A percentile compares a stretch with the other conserved stretches of the same genome.
phyloP scores from a whole-genome alignment of 2,329 filamentous ascomycete species.

The Amauroascus niger region DNA sequence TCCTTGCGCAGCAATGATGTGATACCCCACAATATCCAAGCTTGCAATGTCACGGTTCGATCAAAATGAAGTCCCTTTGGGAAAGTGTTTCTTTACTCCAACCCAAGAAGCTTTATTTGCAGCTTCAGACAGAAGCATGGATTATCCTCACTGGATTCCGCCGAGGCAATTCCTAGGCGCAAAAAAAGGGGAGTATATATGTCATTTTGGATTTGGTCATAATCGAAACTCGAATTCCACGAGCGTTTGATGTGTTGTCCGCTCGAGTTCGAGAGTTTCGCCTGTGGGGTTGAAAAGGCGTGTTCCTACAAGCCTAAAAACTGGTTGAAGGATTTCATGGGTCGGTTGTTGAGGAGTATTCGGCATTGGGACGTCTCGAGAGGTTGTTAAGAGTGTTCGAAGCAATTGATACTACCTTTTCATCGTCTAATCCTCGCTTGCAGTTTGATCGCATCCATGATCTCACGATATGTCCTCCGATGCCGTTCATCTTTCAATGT shows the following conservation, averaged over 20 bases:
- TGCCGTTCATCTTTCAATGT: conserved; percentile 3
- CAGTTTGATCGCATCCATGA: neutral
- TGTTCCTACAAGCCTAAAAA: neutral
- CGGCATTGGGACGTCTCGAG: neutral
- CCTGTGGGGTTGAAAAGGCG: neutral
- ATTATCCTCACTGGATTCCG: too few relatives aligned
- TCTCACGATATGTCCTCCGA: conserved; percentile 8
- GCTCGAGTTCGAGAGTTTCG: neutral
- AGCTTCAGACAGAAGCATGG: too few relatives aligned
- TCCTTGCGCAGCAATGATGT: neutral
- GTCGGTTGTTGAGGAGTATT: neutral
- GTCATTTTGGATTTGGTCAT: neutral
- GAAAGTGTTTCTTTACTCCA: neutral
- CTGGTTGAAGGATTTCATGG: neutral
- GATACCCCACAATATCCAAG: neutral
- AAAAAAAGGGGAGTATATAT: too few relatives aligned
- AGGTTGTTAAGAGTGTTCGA: neutral
- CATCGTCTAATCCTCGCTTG: neutral
- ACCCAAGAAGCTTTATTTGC: too few relatives aligned
- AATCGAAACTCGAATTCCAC: neutral
- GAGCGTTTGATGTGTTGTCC: too few relatives aligned
- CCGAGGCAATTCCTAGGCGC: too few relatives aligned
- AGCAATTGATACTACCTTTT: neutral
- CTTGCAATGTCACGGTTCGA: neutral
- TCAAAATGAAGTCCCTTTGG: neutral